Evolutionary conservation across 805 yeast genomes (phyloP).

Genomic region (Candida methanosorbosa): DNA sequence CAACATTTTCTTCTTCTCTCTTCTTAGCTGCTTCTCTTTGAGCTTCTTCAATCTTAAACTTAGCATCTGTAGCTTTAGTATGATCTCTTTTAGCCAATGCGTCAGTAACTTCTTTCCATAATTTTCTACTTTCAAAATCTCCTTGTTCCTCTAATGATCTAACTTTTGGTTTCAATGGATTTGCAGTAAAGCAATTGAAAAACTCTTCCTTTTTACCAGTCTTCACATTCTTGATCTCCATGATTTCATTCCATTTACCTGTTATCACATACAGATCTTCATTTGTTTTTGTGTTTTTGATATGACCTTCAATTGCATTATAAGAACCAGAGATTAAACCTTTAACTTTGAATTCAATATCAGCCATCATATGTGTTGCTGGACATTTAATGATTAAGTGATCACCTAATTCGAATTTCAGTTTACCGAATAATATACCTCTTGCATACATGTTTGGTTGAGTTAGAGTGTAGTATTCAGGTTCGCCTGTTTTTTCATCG

Average conservation of each 20-base stretch:
- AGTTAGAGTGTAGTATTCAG: constrained; percentile 74
- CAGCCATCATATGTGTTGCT: constrained; percentile 51
- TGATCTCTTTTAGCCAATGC: constrained; percentile 82
- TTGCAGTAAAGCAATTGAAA: constrained; percentile 52
- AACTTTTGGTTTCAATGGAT: constrained; percentile 54
- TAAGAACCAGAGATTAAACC: constrained; percentile 91
- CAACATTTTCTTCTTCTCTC: constrained; percentile 70
- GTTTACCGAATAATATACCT: constrained; percentile 84
- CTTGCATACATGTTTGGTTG: constrained; percentile 96
- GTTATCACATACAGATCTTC: constrained; percentile 55
- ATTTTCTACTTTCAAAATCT: constrained; percentile 65
- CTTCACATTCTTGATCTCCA: constrained; percentile 53
- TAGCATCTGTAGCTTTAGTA: constrained; percentile 77
- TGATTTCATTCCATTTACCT: constrained; percentile 92
- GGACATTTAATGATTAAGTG: constrained; percentile 71
- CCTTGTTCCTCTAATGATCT: constrained; percentile 78
- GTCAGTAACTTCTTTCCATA: constrained; percentile 77
- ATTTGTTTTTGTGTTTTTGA: constrained; percentile 42
- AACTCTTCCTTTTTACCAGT: constrained; percentile 34
- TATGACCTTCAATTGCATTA: constrained; percentile 75
- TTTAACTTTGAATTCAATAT: constrained; percentile 89
- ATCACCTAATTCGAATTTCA: constrained; percentile 89
- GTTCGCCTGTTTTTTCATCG: constrained; percentile 31
- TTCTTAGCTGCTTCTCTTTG: constrained; percentile 71
- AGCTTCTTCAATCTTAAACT: constrained; percentile 76